Conservation (phyloP, 2,329 filamentous ascomycete species). For the Fusarium torulosum region DNA sequence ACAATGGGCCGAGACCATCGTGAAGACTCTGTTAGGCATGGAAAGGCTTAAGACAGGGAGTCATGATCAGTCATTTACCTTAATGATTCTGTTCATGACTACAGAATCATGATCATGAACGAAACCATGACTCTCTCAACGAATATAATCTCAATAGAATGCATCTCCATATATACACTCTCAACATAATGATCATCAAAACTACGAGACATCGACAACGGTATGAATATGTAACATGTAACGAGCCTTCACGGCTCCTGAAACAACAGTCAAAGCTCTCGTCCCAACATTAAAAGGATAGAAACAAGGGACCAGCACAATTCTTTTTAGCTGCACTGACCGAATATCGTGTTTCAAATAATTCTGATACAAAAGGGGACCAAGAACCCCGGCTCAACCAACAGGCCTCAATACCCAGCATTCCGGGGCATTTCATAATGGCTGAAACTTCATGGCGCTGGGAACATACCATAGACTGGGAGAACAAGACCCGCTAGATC, state of each 20-base stretch:
- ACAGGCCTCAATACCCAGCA: slow-evolving; percentile 6
- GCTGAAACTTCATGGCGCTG: slow-evolving; percentile 38
- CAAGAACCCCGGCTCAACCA: background rate
- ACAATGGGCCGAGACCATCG: background rate
- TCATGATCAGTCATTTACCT: slow-evolving; percentile 1
- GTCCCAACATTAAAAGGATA: slow-evolving; percentile 7
- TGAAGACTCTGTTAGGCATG: background rate
- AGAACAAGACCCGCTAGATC: slow-evolving; percentile 4
- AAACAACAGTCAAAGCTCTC: slow-evolving; percentile 11
- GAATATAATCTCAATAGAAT: background rate
- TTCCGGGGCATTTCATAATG: slow-evolving; percentile 25
- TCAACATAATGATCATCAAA: background rate
- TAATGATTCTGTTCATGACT: background rate
- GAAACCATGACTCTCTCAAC: background rate
- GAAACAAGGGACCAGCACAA: slow-evolving; percentile 8
- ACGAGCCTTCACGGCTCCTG: slow-evolving; percentile 14
- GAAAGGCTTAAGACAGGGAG: background rate
- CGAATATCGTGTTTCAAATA: slow-evolving; percentile 25
- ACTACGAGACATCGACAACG: background rate
- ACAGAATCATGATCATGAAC: background rate
- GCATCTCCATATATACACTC: background rate
- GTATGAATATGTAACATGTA: slow-evolving; percentile 17
- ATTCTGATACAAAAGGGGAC: slow-evolving; percentile 9
- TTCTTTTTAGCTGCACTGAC: slow-evolving; percentile 4
- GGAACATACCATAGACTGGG: slow-evolving; percentile 29